phyloP scores from a whole-genome alignment of 768 basidiomycete genomes.

The Leccinum variicolor region DNA sequence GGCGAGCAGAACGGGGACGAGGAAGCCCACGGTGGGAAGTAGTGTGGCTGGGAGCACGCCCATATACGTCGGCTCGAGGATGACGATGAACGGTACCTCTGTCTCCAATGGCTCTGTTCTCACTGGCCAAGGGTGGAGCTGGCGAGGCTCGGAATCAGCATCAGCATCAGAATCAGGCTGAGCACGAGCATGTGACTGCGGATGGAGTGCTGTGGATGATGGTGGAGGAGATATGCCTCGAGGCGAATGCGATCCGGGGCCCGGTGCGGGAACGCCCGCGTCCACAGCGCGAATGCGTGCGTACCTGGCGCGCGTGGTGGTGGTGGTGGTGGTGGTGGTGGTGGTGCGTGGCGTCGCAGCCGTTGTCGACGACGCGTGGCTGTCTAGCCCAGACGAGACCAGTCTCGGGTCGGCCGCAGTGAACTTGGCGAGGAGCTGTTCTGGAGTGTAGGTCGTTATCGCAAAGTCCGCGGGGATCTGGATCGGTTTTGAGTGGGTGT shows the following conservation, averaged over 20 bases:
- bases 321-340: neutral
- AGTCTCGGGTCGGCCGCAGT: neutral
- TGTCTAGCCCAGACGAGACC: neutral
- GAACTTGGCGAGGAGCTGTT: slow-evolving; percentile 22
- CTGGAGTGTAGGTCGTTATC: slow-evolving; percentile 38
- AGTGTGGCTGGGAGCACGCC: slow-evolving; percentile 57
- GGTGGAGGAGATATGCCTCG: neutral
- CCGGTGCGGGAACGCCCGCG: slow-evolving; percentile 49
- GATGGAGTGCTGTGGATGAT: neutral
- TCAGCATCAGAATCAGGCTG: neutral
- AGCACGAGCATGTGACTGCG: neutral
- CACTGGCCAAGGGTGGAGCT: neutral
- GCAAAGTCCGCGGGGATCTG: slow-evolving; percentile 46
- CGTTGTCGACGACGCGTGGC: neutral
- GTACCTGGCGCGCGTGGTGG: slow-evolving; percentile 44
- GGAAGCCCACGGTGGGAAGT: slow-evolving; percentile 30
- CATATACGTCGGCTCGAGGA: slow-evolving; percentile 58
- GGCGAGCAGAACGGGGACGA: slow-evolving; percentile 27
- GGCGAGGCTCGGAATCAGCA: neutral
- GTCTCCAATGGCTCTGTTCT: no score
- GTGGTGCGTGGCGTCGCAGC: neutral
- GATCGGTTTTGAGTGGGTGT: neutral
- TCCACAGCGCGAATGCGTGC: slow-evolving; percentile 56
- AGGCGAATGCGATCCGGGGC: slow-evolving; percentile 5
- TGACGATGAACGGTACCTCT: slow-evolving; percentile 53